phyloP scores from a whole-genome alignment of 257 asterid genomes.

The Ocimum tenuiflorum region DNA sequence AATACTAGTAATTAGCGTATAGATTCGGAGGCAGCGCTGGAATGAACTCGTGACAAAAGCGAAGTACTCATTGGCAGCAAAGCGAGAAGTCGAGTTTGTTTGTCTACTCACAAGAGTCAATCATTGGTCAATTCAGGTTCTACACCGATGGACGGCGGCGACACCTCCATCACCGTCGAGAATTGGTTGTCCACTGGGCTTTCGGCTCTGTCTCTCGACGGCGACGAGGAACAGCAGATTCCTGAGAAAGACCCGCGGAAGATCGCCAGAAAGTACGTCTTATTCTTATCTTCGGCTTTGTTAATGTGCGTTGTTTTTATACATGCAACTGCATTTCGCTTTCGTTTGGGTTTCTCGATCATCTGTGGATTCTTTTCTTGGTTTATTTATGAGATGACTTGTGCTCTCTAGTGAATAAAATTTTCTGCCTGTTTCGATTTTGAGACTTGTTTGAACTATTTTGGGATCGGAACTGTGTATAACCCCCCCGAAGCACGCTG shows the following conservation, averaged over 20 bases:
- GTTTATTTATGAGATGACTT: not conserved
- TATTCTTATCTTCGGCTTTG: not conserved
- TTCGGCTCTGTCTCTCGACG: slow-evolving; percentile 29
- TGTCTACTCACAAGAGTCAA: slow-evolving; percentile 26
- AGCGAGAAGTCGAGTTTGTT: not conserved
- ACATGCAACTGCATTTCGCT: slow-evolving; percentile 27
- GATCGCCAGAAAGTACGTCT: slow-evolving; percentile 59
- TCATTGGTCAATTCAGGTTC: slow-evolving; percentile 27
- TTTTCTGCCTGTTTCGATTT: not conserved
- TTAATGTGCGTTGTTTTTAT: not conserved
- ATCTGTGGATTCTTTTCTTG: not conserved
- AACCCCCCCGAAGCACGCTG: not conserved
- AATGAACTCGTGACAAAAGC: not conserved
- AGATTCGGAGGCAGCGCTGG: not conserved
- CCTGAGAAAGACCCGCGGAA: slow-evolving; percentile 62
- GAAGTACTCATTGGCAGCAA: not conserved
- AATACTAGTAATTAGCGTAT: not conserved
- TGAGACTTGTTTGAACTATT: slow-evolving; percentile 2
- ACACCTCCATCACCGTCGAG: not conserved
- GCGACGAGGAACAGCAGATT: slow-evolving; percentile 25
- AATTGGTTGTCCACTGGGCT: slow-evolving; percentile 17
- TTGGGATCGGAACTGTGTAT: slow-evolving; percentile 11
- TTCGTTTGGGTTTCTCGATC: not conserved
- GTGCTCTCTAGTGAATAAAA: not conserved
- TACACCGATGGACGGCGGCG: slow-evolving; percentile 40